phyloP scores from a whole-genome alignment of 2,329 filamentous ascomycete genomes.

The Arthrobotrys sinensis region DNA sequence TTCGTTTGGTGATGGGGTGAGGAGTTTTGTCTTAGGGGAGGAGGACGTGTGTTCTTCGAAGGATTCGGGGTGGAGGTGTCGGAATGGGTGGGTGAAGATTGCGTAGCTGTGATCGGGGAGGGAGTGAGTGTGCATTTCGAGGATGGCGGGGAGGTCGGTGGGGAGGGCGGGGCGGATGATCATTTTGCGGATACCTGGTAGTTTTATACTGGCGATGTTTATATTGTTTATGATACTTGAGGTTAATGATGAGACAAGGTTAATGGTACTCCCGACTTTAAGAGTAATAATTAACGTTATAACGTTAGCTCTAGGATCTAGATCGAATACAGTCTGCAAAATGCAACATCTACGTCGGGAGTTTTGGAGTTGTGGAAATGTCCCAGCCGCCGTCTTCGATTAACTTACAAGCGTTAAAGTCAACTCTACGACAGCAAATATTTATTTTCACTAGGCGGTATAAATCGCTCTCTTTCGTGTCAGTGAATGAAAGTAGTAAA shows the following conservation, averaged over 20 bases:
- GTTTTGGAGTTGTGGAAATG: not conserved
- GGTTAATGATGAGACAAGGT: too few species aligned
- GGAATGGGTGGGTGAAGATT: conserved; percentile 41
- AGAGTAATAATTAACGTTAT: too few species aligned
- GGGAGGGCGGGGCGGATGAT: conserved; percentile 27
- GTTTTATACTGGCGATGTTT: too few species aligned
- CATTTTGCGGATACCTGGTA: conserved; percentile 1
- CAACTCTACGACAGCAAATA: too few species aligned
- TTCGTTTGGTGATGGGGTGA: not conserved
- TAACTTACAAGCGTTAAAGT: too few species aligned
- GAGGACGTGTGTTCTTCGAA: conserved; percentile 12
- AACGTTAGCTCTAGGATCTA: not conserved
- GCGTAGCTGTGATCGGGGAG: conserved; percentile 31
- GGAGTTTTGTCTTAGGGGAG: conserved; percentile 18
- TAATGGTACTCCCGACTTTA: too few species aligned
- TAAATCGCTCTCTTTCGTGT: too few species aligned
- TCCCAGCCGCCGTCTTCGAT: too few species aligned
- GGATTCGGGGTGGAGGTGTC: conserved; percentile 11
- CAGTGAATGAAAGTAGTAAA: too few species aligned
- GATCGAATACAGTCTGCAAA: not conserved
- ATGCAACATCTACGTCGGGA: not conserved
- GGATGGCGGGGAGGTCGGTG: conserved; percentile 42
- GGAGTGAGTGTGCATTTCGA: conserved; percentile 20
- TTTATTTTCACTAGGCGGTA: too few species aligned
- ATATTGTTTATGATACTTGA: too few species aligned